These are phyloP conservation scores for Phialophora macrospora DNA, from an alignment of 2,329 filamentous ascomycete species.

Conservation along the genomic window DNA sequence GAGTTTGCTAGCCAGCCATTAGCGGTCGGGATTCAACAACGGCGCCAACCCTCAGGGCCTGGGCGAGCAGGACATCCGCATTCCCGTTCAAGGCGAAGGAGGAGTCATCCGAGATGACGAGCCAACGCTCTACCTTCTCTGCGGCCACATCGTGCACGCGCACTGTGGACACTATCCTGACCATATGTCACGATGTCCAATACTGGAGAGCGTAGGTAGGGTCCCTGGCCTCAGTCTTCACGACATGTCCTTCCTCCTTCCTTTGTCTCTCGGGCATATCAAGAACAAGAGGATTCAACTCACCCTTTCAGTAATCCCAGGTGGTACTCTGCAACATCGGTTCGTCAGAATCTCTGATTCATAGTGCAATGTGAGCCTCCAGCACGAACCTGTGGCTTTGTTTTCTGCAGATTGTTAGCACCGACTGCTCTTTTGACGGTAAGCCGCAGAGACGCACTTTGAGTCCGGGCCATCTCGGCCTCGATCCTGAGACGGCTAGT, in stretches of 20 bases:
- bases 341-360: slow-evolving; percentile 43
- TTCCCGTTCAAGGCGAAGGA: not conserved
- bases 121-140: not conserved
- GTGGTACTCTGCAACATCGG: slow-evolving; percentile 78
- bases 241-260: not conserved
- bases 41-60: not conserved
- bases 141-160: not conserved
- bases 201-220: not conserved
- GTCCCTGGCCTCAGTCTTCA: not conserved
- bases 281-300: slow-evolving; percentile 37
- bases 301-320: slow-evolving; percentile 96
- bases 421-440: not conserved
- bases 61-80: not conserved
- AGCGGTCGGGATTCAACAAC: slow-evolving; percentile 7
- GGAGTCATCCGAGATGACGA: not conserved
- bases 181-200: not conserved
- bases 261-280: not conserved
- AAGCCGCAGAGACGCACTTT: slow-evolving; percentile 69
- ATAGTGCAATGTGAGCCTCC: slow-evolving; percentile 20
- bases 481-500: slow-evolving; percentile 73
- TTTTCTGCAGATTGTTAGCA: slow-evolving; percentile 69
- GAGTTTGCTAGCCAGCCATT: slow-evolving; percentile 71
- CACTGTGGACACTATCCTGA: not conserved
- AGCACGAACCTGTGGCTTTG: slow-evolving; percentile 87
- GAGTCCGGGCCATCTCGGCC: slow-evolving; percentile 98